Conservation (phyloP, 257 asterid species). For the Capsicum rhomboideum region DNA sequence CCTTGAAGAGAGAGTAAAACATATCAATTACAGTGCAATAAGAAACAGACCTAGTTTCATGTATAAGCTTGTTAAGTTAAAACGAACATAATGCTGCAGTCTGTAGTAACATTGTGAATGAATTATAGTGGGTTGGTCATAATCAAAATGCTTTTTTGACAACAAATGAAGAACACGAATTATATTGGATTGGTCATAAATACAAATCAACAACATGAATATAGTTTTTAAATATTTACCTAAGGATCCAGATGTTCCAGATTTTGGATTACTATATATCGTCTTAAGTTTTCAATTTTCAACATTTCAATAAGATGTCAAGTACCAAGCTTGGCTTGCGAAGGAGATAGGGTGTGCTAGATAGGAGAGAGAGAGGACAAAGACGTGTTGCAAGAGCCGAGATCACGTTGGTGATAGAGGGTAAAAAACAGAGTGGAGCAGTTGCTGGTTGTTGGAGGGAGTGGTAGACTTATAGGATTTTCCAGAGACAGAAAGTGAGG, state of each 20-base stretch:
- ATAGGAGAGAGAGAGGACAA: neutral
- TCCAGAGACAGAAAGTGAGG: neutral
- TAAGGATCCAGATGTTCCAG: neutral
- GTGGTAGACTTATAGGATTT: neutral
- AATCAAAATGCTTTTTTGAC: neutral
- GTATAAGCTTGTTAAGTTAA: neutral
- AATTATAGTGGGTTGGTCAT: neutral
- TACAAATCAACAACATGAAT: neutral
- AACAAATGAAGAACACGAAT: neutral
- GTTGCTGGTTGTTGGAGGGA: neutral
- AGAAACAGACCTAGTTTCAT: neutral
- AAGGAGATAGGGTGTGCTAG: neutral
- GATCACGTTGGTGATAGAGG: neutral
- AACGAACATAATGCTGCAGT: neutral
- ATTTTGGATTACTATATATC: neutral
- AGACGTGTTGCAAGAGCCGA: neutral
- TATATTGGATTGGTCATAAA: neutral
- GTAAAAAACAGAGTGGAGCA: neutral
- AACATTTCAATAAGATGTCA: neutral
- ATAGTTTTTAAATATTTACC: neutral
- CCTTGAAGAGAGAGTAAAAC: neutral
- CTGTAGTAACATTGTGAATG: neutral
- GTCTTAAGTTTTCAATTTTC: neutral
- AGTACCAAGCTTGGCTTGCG: neutral
- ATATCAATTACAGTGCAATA: neutral